Percentiles rank a stretch among this genome's conserved stretches.
Conservation (phyloP, 2,329 filamentous ascomycete species). For the Aspergillus novofumigatus region DNA sequence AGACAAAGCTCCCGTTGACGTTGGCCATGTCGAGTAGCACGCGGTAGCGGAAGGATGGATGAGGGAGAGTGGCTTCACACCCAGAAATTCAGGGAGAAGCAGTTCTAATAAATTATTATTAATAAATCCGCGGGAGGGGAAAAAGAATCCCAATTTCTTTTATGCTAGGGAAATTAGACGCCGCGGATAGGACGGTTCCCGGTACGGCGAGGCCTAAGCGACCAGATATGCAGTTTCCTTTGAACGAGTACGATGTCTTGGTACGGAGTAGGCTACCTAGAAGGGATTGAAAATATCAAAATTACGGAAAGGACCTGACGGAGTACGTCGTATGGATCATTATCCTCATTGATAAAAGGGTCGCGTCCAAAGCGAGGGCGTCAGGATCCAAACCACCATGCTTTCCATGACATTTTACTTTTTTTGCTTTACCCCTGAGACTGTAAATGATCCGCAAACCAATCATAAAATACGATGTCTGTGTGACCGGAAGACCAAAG, state of each 20-base stretch:
- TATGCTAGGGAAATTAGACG: not conserved
- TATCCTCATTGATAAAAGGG: not conserved
- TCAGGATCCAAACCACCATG: not conserved
- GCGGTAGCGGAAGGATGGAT: slow-evolving; percentile 7
- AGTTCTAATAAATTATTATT: slow-evolving; percentile 1
- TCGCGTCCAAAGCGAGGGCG: no score
- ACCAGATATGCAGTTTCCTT: not conserved
- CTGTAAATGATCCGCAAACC: not conserved
- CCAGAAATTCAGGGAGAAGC: not conserved
- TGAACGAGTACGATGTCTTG: not conserved
- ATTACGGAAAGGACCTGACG: not conserved
- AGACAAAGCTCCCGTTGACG: slow-evolving; percentile 65
- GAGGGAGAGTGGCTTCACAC: not conserved
- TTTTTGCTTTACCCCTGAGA: not conserved
- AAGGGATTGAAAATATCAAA: not conserved
- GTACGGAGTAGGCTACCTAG: no score
- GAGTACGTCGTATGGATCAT: no score
- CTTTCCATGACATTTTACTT: not conserved
- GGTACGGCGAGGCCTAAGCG: not conserved
- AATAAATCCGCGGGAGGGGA: slow-evolving; percentile 1
- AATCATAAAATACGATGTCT: not conserved
- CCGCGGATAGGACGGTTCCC: not conserved
- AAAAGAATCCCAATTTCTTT: not conserved
- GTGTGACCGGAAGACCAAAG: not conserved
- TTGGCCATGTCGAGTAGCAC: slow-evolving; percentile 37